These are phyloP conservation scores for Nissolia schottii DNA, from an alignment of 306 rosid species.

Conservation along the genomic window DNA sequence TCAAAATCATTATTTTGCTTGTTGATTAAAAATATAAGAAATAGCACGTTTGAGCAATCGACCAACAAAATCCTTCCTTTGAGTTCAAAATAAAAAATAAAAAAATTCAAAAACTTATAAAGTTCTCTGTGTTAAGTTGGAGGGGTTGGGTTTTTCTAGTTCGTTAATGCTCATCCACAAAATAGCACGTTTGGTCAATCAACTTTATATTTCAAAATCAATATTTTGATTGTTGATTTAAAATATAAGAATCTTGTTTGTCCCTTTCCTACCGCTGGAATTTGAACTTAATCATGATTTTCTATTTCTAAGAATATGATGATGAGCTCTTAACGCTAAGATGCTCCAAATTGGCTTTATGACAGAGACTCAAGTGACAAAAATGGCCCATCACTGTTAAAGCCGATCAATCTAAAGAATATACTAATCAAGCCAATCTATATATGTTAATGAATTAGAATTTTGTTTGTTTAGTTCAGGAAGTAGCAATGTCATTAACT, in stretches of 20 bases:
- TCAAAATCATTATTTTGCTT: conserved; percentile 9
- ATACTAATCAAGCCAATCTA: not conserved
- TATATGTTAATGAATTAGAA: not conserved
- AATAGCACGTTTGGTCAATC: conserved; percentile 28
- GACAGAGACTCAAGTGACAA: not conserved
- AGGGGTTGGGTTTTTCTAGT: conserved; percentile 35
- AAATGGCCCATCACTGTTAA: not conserved
- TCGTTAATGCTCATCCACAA: conserved; percentile 39
- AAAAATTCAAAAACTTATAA: too few species aligned
- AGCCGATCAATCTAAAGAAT: not conserved
- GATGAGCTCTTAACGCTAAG: not conserved
- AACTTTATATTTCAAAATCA: conserved; percentile 18
- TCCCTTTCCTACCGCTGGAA: not conserved
- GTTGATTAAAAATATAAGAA: conserved; percentile 6
- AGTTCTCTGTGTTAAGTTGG: too few species aligned
- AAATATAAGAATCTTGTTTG: conserved; percentile 16
- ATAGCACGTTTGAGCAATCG: too few species aligned
- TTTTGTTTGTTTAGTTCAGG: not conserved
- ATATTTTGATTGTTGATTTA: conserved; percentile 4
- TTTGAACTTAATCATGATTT: conserved; percentile 19
- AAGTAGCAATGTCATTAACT: conserved; percentile 12
- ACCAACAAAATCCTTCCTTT: too few species aligned
- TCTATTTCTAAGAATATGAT: not conserved
- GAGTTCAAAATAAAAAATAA: too few species aligned
- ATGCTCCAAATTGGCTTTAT: not conserved